These are phyloP conservation scores for Blastobotrys illinoisensis DNA, from an alignment of 1,139 yeast genomes.

Conservation along the genomic window DNA sequence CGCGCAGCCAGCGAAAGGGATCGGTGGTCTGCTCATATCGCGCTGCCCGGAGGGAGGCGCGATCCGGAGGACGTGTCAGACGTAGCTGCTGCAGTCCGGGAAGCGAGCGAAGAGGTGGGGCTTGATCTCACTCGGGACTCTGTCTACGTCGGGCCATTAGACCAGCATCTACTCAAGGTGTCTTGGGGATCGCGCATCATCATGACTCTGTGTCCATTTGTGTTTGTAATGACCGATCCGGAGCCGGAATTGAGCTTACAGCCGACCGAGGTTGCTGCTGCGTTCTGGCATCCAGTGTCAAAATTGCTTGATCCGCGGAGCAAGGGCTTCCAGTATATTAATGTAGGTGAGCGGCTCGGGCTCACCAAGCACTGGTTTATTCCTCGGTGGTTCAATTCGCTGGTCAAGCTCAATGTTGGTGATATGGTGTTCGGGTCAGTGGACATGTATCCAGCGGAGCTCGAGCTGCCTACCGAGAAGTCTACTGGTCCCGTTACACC, in stretches of 20 bases:
- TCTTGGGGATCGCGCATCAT: constrained; percentile 33
- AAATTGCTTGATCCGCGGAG: constrained; percentile 22
- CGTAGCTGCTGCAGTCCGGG: constrained; percentile 34
- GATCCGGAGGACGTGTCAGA: constrained; percentile 35
- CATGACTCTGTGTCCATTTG: constrained; percentile 36
- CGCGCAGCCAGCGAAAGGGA: constrained; percentile 34
- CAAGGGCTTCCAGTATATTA: constrained; percentile 23
- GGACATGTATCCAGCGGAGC: constrained; percentile 21
- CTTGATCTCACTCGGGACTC: constrained; percentile 29
- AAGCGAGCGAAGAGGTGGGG: constrained; percentile 38
- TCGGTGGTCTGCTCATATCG: constrained; percentile 41
- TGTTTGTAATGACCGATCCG: constrained; percentile 27
- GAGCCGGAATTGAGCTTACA: constrained; percentile 26
- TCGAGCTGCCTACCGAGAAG: background rate
- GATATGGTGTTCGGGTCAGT: constrained; percentile 32
- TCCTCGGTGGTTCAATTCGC: constrained; percentile 16
- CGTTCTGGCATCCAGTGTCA: constrained; percentile 36
- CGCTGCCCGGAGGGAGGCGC: constrained; percentile 38
- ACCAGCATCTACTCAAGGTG: constrained; percentile 33
- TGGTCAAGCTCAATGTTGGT: constrained; percentile 26
- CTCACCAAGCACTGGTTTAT: constrained; percentile 16
- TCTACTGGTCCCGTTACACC: background rate
- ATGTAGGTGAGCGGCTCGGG: constrained; percentile 26
- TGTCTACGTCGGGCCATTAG: constrained; percentile 32
- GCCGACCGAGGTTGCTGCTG: constrained; percentile 34